Conservation (phyloP, 805 yeast species). For the Candida ipomoeae region DNA sequence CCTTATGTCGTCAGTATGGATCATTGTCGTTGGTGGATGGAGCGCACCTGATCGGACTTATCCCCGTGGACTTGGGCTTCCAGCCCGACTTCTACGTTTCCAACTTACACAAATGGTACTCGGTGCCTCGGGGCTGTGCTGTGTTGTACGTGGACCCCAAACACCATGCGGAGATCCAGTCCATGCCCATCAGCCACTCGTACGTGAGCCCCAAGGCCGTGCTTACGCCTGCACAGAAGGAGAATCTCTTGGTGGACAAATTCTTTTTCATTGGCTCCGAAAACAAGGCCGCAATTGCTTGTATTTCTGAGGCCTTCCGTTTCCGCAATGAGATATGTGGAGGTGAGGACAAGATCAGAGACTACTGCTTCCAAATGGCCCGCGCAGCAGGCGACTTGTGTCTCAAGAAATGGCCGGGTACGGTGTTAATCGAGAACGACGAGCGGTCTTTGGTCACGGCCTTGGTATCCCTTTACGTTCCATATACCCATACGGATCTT, state of each 20-base stretch:
- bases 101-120: slow-evolving; percentile 70
- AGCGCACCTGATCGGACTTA: slow-evolving; percentile 63
- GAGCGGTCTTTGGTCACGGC: slow-evolving; percentile 35
- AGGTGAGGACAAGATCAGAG: slow-evolving; percentile 50
- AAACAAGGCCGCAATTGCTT: slow-evolving; percentile 39
- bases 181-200: slow-evolving; percentile 54
- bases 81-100: slow-evolving; percentile 59
- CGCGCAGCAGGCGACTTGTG: slow-evolving; percentile 38
- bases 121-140: slow-evolving; percentile 55
- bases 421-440: slow-evolving; percentile 32
- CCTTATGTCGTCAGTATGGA: slow-evolving; percentile 41
- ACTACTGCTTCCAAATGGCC: slow-evolving; percentile 47
- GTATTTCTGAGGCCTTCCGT: slow-evolving; percentile 46
- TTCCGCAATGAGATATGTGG: slow-evolving; percentile 55
- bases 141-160: slow-evolving; percentile 52
- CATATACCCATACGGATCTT: slow-evolving; percentile 17
- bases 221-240: slow-evolving; percentile 20
- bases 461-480: slow-evolving; percentile 43
- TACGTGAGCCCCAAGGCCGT: slow-evolving; percentile 33
- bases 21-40: slow-evolving; percentile 64
- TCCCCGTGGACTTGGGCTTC: slow-evolving; percentile 40
- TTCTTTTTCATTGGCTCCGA: slow-evolving; percentile 52
- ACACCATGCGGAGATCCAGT: slow-evolving; percentile 48
- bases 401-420: slow-evolving; percentile 35
- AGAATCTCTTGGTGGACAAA: slow-evolving; percentile 36